phyloP scores from a whole-genome alignment of 1,284 basidiomycete genomes.

The Kwoniella shivajii region DNA sequence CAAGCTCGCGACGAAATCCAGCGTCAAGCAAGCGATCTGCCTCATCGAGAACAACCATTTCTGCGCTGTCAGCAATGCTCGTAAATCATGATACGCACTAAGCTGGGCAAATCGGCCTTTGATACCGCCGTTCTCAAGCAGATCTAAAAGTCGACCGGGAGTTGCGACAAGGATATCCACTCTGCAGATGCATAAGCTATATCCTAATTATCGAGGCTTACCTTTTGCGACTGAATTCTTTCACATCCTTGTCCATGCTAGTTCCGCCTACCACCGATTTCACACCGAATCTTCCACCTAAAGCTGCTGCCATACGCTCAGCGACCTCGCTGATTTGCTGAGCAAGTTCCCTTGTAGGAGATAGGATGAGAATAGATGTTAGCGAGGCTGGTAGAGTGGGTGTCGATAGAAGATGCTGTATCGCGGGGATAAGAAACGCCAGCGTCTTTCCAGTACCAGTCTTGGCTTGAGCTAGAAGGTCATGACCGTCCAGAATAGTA shows the following conservation, averaged over 20 bases:
- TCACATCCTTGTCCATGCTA: conserved; percentile 53
- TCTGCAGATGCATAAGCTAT: conserved; percentile 39
- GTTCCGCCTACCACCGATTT: conserved; percentile 57
- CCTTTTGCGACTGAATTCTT: too few relatives aligned
- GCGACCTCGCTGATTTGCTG: conserved; percentile 51
- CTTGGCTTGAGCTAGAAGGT: conserved; percentile 74
- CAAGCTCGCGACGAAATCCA: conserved; percentile 46
- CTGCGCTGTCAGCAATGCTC: too few relatives aligned
- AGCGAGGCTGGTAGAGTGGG: conserved; percentile 83
- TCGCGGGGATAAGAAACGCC: conserved; percentile 74
- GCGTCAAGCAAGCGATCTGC: conserved; percentile 57
- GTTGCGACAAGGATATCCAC: conserved; percentile 51
- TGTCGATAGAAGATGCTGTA: conserved; percentile 73
- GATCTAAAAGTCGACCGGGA: conserved; percentile 53
- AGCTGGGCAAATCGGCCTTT: too few relatives aligned
- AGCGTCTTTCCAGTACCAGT: conserved; percentile 84
- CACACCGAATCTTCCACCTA: conserved; percentile 34
- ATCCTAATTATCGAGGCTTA: too few relatives aligned
- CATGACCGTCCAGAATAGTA: conserved; percentile 65
- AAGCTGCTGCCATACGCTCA: conserved; percentile 15
- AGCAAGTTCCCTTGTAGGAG: conserved; percentile 91
- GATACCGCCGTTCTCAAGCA: conserved; percentile 56
- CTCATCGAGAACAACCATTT: conserved; percentile 58
- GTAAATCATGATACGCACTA: too few relatives aligned
- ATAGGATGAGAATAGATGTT: conserved; percentile 85